Evolutionary conservation across 1,139 yeast species (phyloP).

Genomic region (Hyphopichia khmerensis): DNA sequence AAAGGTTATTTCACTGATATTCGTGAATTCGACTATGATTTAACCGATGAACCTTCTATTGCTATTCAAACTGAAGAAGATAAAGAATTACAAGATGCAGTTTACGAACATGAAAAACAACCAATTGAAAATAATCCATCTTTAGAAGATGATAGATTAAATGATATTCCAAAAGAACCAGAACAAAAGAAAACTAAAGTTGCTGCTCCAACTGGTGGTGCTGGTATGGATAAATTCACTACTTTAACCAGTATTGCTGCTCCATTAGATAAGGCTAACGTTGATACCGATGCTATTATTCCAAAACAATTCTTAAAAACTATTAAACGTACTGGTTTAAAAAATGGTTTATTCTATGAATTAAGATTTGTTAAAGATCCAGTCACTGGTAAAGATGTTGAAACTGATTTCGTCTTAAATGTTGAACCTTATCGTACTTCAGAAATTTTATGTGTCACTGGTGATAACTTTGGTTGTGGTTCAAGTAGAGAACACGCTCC

Average conservation of each 20-base stretch:
- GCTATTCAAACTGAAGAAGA: constrained; percentile 57
- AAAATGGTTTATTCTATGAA: constrained; percentile 86
- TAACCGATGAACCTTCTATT: constrained; percentile 61
- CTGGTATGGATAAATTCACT: constrained; percentile 75
- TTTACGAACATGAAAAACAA: constrained; percentile 67
- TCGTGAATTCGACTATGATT: constrained; percentile 69
- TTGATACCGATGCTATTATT: constrained; percentile 97
- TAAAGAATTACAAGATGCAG: constrained; percentile 63
- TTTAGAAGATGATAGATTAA: constrained; percentile 46
- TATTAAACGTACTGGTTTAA: constrained; percentile 93
- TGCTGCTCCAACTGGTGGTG: constrained; percentile 23
- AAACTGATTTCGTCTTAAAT: constrained; percentile 86
- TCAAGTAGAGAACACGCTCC: constrained; percentile 99
- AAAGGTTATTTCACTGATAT: constrained; percentile 89
- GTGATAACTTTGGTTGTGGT: constrained; percentile 98
- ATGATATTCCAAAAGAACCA: constrained; percentile 57
- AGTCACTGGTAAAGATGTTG: constrained; percentile 67
- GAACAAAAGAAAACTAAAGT: constrained; percentile 24
- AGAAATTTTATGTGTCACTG: constrained; percentile 84
- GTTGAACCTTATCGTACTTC: constrained; percentile 79
- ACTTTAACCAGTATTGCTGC: constrained; percentile 86
- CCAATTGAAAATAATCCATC: constrained; percentile 39
- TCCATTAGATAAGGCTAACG: constrained; percentile 90
- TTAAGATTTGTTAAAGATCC: constrained; percentile 71
- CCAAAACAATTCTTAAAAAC: constrained; percentile 98